Evolutionary conservation across 257 asterid species (phyloP), one percentile per base, ranked within the genome.

Genomic region (Jasminum sambac): DNA sequence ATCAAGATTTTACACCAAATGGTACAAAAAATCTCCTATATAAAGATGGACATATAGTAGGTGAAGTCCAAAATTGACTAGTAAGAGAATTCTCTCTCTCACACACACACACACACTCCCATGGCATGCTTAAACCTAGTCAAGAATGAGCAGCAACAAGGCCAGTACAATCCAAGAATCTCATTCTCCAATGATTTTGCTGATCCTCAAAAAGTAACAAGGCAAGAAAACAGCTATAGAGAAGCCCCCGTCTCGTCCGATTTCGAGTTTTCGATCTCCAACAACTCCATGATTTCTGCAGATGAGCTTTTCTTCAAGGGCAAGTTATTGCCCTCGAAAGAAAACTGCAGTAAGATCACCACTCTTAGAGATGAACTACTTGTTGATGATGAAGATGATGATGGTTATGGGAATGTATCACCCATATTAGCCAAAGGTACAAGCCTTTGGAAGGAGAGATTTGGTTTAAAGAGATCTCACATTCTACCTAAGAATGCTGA

Each of bases 191-290:
- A 81, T 67, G 97, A 92, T 37, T 90, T 92, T 69, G 86, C 77
- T n/a, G 95, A 90, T 66, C 37, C 84, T 24, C 81, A 83, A 55
- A 90, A 74, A 69, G 76, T 78, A 23, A 68, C 67, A 34, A 91
- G 83, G 80, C 88, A 78, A 8, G 92, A 85, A 14, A 81, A 74
- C 79, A 84, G 79, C 86, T 88, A 90, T 24, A 80, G 87, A 60
- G 97, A 92, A 50, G 95, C 96, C 8, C 97, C 98, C 0, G 93
- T 92, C 0, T 90, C 97, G 11, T 86, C 96, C 0, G 96, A 90
- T 76, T 92, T 92, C 69, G 88, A 79, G 73, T 92, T 92, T 41
- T 84, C 91, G 0, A 84, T 80, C 61, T 84, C 95, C 0, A 85
- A 72, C 26, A 61, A 79, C 77, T 30, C 72, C 66, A 88, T 85